Evolutionary conservation across 192 early-diverging fungal genomes (phyloP), one percentile per base, ranked within the genome.

Genomic region (Bifiguratus adelaidae): DNA sequence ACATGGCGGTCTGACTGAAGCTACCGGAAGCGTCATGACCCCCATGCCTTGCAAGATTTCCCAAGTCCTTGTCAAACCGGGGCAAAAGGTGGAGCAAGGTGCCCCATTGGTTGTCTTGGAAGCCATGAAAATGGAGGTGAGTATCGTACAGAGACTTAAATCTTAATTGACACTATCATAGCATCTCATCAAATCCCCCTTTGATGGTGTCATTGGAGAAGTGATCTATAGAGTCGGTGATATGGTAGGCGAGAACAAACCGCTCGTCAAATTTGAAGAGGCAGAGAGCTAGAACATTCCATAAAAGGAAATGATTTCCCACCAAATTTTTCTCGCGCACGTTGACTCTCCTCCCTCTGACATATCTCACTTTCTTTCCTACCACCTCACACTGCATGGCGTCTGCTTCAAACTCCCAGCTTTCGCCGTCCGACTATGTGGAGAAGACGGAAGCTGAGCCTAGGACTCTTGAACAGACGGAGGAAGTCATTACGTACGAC

Each of bases 71-170:
- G 77, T 88, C 2, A 68, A 80, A 44, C 58, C 77, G 18, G 94
- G 91, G 12, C 78, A 87, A 24, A 69, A 69, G 27, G 86, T 97
- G 7, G 74, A 76, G 37, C 87, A 89, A 61, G 91, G 85, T 29
- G 71, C 80, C 36, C 74, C 80, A 28, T 60, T 97, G 24, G 63
- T 95, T 2, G 73, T 97, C 24, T 67, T 97, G 24, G 94, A 97
- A 55, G 94, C 94, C 15, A 97, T 97, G 94, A 97, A 97, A 76
- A 97, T 97, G 94, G 94, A 97, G 78, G 78, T 81, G 73, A 60
- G 59, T 30, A 40, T 55, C 18, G 8, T 41, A 12, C 22, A 8
- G 32, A 40, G 15, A 11, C 32, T 34, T 15, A 34, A 34, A 13
- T 34, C 32, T 40, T 40, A 20, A 15, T 13, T 21, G 7, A 9